Base-by-base conservation (phyloP, 345 rosid genomes). In the thale cress (Arabidopsis thaliana) region DNA sequence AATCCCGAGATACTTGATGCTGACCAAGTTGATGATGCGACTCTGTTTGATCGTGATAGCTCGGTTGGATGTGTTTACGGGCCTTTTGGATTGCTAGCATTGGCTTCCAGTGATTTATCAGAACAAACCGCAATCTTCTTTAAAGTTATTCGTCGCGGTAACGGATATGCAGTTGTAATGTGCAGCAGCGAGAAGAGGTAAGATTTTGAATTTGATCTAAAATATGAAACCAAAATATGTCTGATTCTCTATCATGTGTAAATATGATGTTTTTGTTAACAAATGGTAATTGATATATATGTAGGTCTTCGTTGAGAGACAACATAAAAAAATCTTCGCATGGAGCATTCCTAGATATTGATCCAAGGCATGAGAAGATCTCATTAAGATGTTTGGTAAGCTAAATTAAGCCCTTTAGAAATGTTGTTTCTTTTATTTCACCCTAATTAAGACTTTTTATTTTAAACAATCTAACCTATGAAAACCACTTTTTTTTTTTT, bases 71-170 rank as follows among this genome's bases (percentile, higher is more conserved):
- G 89, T 49, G 77, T 57, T 53, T 71, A 80, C 2, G 90, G 93
- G 37, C 97, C 97, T 22, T 91, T 88, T 64, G 89, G 93, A 30
- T 59, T 90, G 77, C 69, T 87, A 69, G 82, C 79, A 49, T 81
- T 88, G 68, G 97, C 92, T 7, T 65, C 86, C 28, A 67, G 75
- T 67, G 84, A 85, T 63, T 79, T 87, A 65, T 70, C 82, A 7
- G 91, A 91, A 59, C 82, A 81, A 40, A 88, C 96, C 8, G 89
- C 89, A 16, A 75, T 91, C 48, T 88, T 82, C 73, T 91, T 88
- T 30, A 81, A 85, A 36, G 55, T 90, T 40, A 83, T 87, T 58
- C 84, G 73, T 58, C 72, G 78, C 14, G 77, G 72, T 0, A 67
- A 80, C 13, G 64, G 80, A 67, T 80, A 71, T 49, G 51, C 71